Percentiles rank a stretch among this genome's conserved stretches.
Evolutionary conservation across 2,329 filamentous ascomycete genomes (phyloP).

Genomic region (Metarhizium guizhouense): DNA sequence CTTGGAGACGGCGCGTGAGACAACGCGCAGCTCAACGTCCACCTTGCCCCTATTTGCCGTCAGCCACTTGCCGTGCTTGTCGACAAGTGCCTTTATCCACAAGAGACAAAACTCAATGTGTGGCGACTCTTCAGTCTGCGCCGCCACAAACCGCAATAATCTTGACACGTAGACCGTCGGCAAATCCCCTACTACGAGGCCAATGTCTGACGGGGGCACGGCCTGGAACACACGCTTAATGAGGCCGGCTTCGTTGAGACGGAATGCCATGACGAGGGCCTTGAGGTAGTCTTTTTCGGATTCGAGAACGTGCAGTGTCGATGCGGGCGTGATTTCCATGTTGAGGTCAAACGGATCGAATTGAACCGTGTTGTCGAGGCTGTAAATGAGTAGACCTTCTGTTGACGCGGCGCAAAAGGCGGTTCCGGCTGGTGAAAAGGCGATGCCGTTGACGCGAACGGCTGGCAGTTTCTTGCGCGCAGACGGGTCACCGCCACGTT

Average conservation of each 20-base stretch:
- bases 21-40: conserved; percentile 74
- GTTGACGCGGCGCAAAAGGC: conserved; percentile 93
- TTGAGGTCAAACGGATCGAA: conserved; percentile 97
- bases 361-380: conserved; percentile 70
- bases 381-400: conserved; percentile 90
- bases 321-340: conserved; percentile 83
- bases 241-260: conserved; percentile 77
- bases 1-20: conserved; percentile 69
- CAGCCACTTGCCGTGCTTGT: conserved; percentile 76
- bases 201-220: conserved; percentile 65
- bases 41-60: conserved; percentile 71
- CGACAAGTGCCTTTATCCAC: conserved; percentile 80
- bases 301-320: conserved; percentile 61
- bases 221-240: conserved; percentile 80
- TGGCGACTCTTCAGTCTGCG: conserved; percentile 80
- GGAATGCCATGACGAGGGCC: conserved; percentile 93
- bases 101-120: conserved; percentile 91
- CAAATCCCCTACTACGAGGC: conserved; percentile 67
- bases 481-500: conserved; percentile 74
- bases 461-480: conserved; percentile 68
- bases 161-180: conserved; percentile 81
- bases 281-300: conserved; percentile 74
- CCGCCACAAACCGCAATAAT: conserved; percentile 77
- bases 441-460: conserved; percentile 74
- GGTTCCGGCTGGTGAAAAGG: conserved; percentile 81